Evolutionary conservation across 228 moss, liverwort and hornwort genomes (phyloP).

Genomic region (Sphagnum magellanicum): DNA sequence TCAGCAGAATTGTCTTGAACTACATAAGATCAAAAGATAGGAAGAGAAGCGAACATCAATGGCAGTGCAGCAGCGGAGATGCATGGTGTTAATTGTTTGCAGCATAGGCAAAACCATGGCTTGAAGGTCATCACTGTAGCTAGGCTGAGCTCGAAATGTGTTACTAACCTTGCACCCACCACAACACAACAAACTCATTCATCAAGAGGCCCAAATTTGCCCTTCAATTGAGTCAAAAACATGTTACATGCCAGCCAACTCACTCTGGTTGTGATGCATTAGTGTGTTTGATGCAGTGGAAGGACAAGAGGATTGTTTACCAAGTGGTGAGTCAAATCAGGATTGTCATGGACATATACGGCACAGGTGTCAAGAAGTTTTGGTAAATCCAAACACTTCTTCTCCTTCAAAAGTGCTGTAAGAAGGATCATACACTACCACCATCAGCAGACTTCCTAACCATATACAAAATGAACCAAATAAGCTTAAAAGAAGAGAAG

Average conservation of each 20-base stretch:
- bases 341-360: constrained; percentile 83
- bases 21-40: background rate
- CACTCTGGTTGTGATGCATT: background rate
- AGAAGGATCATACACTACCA: background rate
- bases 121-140: constrained; percentile 54
- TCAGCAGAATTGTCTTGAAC: too few species aligned
- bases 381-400: constrained; percentile 68
- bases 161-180: constrained; percentile 75
- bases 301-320: constrained; percentile 22
- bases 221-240: too few species aligned
- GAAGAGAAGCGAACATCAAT: constrained; percentile 40
- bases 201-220: background rate
- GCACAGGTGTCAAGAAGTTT: constrained; percentile 85
- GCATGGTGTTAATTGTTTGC: constrained; percentile 62
- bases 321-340: constrained; percentile 71
- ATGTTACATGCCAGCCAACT: too few species aligned
- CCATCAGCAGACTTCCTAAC: too few species aligned
- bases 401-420: constrained; percentile 62
- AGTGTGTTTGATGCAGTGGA: background rate
- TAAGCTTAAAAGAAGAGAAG: too few species aligned
- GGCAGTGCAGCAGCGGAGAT: constrained; percentile 59
- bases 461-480: too few species aligned
- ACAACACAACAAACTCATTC: constrained; percentile 13
- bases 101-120: constrained; percentile 58
- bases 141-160: constrained; percentile 67